Conservation (phyloP, 345 rosid species). For the Camelina neglecta region DNA sequence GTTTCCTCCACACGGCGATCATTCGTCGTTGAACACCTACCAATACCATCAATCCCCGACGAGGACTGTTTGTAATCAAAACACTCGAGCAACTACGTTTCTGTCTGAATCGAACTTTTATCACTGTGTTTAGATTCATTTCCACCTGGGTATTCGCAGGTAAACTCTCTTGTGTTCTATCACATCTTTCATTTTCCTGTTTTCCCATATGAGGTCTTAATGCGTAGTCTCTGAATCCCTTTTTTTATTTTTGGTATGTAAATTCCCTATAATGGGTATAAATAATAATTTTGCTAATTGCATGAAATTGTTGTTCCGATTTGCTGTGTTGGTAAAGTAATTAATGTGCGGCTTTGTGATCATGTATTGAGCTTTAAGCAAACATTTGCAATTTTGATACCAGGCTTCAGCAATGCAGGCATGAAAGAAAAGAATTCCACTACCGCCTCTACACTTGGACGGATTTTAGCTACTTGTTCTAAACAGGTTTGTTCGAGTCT, state of each 20-base stretch:
- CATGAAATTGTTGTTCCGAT: conserved; percentile 13
- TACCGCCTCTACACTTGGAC: conserved; percentile 63
- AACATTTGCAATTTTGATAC: not conserved
- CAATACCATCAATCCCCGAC: conserved; percentile 22
- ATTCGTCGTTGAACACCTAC: conserved; percentile 13
- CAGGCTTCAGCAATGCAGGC: conserved; percentile 48
- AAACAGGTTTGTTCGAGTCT: conserved; percentile 55
- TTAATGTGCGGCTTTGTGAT: not conserved
- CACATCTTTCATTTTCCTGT: not conserved
- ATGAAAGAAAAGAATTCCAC: conserved; percentile 82
- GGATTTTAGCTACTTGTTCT: conserved; percentile 79
- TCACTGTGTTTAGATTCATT: conserved; percentile 3
- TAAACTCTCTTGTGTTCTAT: conserved; percentile 10
- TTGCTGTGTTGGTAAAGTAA: not conserved
- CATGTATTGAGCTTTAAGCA: not conserved
- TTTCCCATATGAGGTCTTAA: not conserved
- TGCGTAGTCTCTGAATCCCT: no score
- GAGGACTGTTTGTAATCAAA: conserved; percentile 1
- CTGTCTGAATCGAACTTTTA: conserved; percentile 9
- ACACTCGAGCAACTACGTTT: not conserved
- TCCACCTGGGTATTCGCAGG: conserved; percentile 24
- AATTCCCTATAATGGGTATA: not conserved
- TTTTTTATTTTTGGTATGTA: not conserved
- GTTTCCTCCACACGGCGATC: conserved; percentile 24
- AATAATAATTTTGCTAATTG: not conserved